Conservation (phyloP, 176 grass and related monocot species). For the Leersia perrieri region DNA sequence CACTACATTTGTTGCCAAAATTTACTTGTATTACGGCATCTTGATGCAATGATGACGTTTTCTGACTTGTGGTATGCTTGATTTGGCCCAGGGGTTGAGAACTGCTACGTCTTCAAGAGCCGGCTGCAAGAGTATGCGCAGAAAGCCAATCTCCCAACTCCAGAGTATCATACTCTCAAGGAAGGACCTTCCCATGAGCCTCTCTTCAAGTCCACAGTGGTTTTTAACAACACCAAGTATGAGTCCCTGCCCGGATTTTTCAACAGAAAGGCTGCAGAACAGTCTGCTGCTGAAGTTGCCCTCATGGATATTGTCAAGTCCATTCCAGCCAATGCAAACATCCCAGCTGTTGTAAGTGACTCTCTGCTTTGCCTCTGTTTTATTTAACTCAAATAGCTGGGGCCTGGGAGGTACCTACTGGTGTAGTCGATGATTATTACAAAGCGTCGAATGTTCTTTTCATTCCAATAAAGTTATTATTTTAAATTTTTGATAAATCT, state of each 20-base stretch:
- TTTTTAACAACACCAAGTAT: constrained; percentile 60
- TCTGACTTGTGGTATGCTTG: neutral
- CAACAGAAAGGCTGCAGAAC: constrained; percentile 81
- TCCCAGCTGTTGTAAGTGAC: constrained; percentile 42
- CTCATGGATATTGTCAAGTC: constrained; percentile 63
- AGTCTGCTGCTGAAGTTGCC: constrained; percentile 83
- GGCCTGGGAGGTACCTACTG: neutral
- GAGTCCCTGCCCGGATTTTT: constrained; percentile 82
- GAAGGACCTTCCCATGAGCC: constrained; percentile 92
- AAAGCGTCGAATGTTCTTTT: neutral
- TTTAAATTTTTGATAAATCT: neutral
- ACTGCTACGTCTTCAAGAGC: constrained; percentile 96
- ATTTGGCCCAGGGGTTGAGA: constrained; percentile 59
- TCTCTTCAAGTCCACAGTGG: constrained; percentile 75
- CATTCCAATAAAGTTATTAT: neutral
- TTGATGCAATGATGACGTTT: too few species aligned
- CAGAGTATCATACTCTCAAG: constrained; percentile 79
- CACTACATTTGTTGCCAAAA: neutral
- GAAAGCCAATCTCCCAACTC: constrained; percentile 60
- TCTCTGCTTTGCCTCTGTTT: neutral
- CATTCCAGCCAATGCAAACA: constrained; percentile 7
- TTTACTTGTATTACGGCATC: neutral
- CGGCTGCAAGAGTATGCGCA: constrained; percentile 83
- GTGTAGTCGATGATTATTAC: neutral
- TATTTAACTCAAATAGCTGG: neutral